Percentiles rank a stretch among this genome's conserved stretches.
These are phyloP conservation scores for Colletotrichum neosansevieriae DNA, from an alignment of 2,329 filamentous ascomycete genomes.

Conservation along the genomic window DNA sequence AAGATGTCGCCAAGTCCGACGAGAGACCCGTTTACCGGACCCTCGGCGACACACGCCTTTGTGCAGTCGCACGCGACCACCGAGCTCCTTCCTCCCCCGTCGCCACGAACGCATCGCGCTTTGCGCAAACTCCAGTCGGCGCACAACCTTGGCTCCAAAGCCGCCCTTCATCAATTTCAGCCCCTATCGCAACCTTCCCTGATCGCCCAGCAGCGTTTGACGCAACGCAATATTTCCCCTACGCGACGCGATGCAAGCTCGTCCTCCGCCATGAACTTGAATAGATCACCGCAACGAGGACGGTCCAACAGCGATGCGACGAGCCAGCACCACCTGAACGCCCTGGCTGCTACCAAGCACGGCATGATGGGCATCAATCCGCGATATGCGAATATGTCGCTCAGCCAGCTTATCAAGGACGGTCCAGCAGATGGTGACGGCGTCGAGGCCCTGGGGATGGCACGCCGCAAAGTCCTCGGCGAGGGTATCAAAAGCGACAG, in stretches of 20 bases:
- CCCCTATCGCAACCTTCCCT: slow-evolving; percentile 57
- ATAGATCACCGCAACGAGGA: slow-evolving; percentile 65
- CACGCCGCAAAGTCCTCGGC: slow-evolving; percentile 79
- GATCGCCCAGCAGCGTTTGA: slow-evolving; percentile 72
- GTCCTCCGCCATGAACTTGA: slow-evolving; percentile 44
- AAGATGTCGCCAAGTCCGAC: slow-evolving; percentile 49
- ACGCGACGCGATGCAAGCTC: slow-evolving; percentile 39
- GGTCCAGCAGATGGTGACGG: slow-evolving; percentile 81
- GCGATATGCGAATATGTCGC: slow-evolving; percentile 65
- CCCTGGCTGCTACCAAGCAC: slow-evolving; percentile 51
- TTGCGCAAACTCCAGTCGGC: slow-evolving; percentile 82
- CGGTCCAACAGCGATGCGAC: slow-evolving; percentile 81
- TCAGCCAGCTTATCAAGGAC: slow-evolving; percentile 84
- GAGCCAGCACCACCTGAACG: slow-evolving; percentile 53
- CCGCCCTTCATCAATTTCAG: slow-evolving; percentile 54
- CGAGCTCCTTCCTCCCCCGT: slow-evolving; percentile 67
- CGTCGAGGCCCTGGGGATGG: slow-evolving; percentile 70
- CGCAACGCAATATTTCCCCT: slow-evolving; percentile 50
- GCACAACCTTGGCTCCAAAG: slow-evolving; percentile 73
- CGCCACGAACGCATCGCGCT: slow-evolving; percentile 74
- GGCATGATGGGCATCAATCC: slow-evolving; percentile 51
- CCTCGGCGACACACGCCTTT: slow-evolving; percentile 43
- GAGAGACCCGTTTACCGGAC: slow-evolving; percentile 43
- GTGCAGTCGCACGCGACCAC: slow-evolving; percentile 46
- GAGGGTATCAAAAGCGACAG: slow-evolving; percentile 82